Conservation (phyloP, 371 early-diverging fungal genomes). For the Haplosporangium sp. region DNA sequence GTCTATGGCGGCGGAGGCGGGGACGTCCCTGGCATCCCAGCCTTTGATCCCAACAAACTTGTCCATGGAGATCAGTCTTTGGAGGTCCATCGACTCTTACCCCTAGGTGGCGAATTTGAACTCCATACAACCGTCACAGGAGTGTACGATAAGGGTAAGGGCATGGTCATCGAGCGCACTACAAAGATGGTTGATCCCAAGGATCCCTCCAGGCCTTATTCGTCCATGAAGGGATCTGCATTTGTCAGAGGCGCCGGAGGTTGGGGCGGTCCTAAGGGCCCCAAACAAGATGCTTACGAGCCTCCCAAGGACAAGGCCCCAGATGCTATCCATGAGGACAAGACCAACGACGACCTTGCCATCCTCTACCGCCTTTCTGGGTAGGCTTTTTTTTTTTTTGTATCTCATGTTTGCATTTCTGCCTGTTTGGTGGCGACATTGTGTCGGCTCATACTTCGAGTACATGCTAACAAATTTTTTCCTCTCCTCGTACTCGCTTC, state of each 20-base stretch:
- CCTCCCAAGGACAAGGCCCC: constrained; percentile 65
- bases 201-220: constrained; percentile 62
- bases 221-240: constrained; percentile 58
- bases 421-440: background rate
- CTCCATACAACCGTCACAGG: constrained; percentile 59
- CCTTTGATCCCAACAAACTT: constrained; percentile 71
- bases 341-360: constrained; percentile 65
- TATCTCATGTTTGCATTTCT: background rate
- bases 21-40: constrained; percentile 70
- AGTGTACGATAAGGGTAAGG: constrained; percentile 74
- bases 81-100: constrained; percentile 69
- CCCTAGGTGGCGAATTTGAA: constrained; percentile 68
- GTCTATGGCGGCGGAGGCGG: constrained; percentile 62
- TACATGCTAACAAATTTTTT: background rate
- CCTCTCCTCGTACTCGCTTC: constrained; percentile 2
- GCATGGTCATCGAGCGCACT: constrained; percentile 73
- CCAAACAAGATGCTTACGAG: constrained; percentile 49
- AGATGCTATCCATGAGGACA: constrained; percentile 59
- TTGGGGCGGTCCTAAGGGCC: constrained; percentile 72
- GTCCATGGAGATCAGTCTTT: constrained; percentile 81
- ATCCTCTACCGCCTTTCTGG: constrained; percentile 76
- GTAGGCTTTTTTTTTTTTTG: constrained; percentile 32
- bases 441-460: no score
- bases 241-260: constrained; percentile 71
- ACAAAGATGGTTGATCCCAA: constrained; percentile 65